phyloP scores from a whole-genome alignment of 2,329 filamentous ascomycete species.

The Cladophialophora immunda region DNA sequence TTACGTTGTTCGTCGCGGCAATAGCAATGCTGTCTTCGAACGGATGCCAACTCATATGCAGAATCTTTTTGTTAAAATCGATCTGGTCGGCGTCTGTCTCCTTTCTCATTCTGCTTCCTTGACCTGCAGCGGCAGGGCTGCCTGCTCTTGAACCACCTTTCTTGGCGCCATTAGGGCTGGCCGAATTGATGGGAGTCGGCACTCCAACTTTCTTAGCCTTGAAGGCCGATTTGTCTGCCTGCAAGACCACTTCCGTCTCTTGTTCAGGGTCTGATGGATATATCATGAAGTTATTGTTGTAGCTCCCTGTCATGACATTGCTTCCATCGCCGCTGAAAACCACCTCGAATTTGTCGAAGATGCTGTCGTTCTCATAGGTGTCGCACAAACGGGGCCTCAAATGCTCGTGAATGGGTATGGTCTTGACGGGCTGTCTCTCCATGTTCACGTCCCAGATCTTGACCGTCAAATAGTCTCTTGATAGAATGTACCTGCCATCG shows the following conservation, averaged over 20 bases:
- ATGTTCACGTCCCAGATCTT: slow-evolving; percentile 99
- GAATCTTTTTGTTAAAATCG: slow-evolving; percentile 99
- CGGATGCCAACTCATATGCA: slow-evolving; percentile 99
- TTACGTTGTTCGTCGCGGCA: slow-evolving; percentile 98
- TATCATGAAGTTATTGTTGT: slow-evolving; percentile 99
- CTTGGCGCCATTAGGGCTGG: slow-evolving; percentile 76
- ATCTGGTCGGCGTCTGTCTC: slow-evolving; percentile 99
- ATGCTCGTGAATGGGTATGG: slow-evolving; percentile 98
- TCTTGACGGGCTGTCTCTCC: slow-evolving; percentile 97
- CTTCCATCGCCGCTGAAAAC: slow-evolving; percentile 98
- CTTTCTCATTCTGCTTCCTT: slow-evolving; percentile 95
- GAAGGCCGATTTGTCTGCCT: slow-evolving; percentile 98
- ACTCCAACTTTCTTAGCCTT: slow-evolving; percentile 99
- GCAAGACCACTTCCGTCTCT: slow-evolving; percentile 95
- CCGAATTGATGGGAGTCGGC: slow-evolving; percentile 92
- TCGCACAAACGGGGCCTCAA: slow-evolving; percentile 92
- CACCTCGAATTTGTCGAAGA: slow-evolving; percentile 99
- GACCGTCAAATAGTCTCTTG: slow-evolving; percentile 95
- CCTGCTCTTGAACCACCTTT: slow-evolving; percentile 87
- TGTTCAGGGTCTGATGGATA: slow-evolving; percentile 96
- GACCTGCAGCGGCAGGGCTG: slow-evolving; percentile 81
- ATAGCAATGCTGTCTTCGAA: slow-evolving; percentile 99
- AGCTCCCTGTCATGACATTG: slow-evolving; percentile 99
- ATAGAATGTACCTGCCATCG: slow-evolving; percentile 96
- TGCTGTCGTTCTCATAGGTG: slow-evolving; percentile 99